Evolutionary conservation across 768 basidiomycete genomes (phyloP), one percentile per base, ranked within the genome.

Genomic region (Mycena alexandri): DNA sequence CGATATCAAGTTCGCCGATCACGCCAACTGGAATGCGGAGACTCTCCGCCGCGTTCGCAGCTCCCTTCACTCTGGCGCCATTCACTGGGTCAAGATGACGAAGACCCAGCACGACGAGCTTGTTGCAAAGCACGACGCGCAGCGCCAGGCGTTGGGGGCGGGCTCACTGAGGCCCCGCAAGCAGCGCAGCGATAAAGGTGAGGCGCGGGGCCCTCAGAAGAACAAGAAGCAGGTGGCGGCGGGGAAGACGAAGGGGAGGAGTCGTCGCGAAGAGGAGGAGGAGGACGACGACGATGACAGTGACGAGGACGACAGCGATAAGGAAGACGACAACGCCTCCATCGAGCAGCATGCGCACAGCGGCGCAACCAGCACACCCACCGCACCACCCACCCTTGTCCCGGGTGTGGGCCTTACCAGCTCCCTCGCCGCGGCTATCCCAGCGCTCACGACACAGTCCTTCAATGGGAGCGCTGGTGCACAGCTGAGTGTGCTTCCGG

Each of bases 1-100:
- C 25, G 50, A 51, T 16, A 16, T 51, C 14, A 29, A 29, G 29
- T 5, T 51, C 13, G 16, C 29, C 2, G 16, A 19, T 5, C 25
- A 12, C 29, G 50, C 29, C 9, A 14, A 51, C 2, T 33, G 25
- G 50, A 51, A 29, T 16, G 24, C 29, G 29, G 50, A 51, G 22
- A 25, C 22, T 12, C 34, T 36, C 11, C 47, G 47, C 11, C 47
- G 47, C n/a, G 13, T 48, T 22, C 47, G 47, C 47, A n/a, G 21
- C 47, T 8, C 9, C 7, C 47, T 48, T 22, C 47, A n/a, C 5
- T 16, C 5, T 7, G 47, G 47, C 47, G 47, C 47, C 19, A 48
- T 48, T 8, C 47, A 48, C 47, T 48, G 47, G 47, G 47, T 48
- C 47, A 11, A 5, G 22, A n/a, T 48, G n/a, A 48, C 47, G 47